These are phyloP conservation scores for Geotrichum restrictum DNA, from an alignment of 1,139 yeast genomes.

Conservation along the genomic window DNA sequence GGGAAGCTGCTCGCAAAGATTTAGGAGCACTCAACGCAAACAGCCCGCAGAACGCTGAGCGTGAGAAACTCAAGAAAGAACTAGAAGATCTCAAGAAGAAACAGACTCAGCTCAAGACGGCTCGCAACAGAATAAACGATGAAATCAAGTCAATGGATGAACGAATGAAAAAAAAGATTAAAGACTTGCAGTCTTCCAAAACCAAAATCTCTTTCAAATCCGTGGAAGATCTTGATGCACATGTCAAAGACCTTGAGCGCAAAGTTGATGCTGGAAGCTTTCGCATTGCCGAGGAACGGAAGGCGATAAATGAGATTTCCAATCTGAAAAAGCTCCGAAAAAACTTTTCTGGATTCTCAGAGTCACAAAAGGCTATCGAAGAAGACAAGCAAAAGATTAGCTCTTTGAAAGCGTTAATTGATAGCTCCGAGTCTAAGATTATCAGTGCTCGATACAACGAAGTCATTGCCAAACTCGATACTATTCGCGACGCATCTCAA, in stretches of 20 bases:
- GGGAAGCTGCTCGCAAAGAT: conserved; percentile 31
- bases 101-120: conserved; percentile 67
- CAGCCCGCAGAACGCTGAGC: conserved; percentile 43
- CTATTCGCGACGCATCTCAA: not conserved
- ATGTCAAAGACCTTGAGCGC: conserved; percentile 61
- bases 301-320: conserved; percentile 78
- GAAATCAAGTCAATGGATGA: conserved; percentile 71
- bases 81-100: conserved; percentile 60
- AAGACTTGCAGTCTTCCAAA: conserved; percentile 68
- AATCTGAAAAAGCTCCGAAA: conserved; percentile 75
- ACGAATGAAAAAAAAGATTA: conserved; percentile 68
- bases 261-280: conserved; percentile 75
- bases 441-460: conserved; percentile 30
- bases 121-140: conserved; percentile 64
- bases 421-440: conserved; percentile 28
- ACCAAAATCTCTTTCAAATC: conserved; percentile 67
- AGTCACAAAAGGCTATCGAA: conserved; percentile 75
- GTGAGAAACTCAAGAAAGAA: conserved; percentile 61
- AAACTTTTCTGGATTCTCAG: conserved; percentile 71
- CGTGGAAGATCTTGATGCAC: conserved; percentile 52
- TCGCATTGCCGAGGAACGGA: conserved; percentile 88
- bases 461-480: not conserved
- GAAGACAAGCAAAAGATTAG: conserved; percentile 49
- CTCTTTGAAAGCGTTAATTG: not conserved
- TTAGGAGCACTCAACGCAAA: conserved; percentile 32